Conservation (phyloP, 768 basidiomycete species). For the Gloeophyllum trabeum region DNA sequence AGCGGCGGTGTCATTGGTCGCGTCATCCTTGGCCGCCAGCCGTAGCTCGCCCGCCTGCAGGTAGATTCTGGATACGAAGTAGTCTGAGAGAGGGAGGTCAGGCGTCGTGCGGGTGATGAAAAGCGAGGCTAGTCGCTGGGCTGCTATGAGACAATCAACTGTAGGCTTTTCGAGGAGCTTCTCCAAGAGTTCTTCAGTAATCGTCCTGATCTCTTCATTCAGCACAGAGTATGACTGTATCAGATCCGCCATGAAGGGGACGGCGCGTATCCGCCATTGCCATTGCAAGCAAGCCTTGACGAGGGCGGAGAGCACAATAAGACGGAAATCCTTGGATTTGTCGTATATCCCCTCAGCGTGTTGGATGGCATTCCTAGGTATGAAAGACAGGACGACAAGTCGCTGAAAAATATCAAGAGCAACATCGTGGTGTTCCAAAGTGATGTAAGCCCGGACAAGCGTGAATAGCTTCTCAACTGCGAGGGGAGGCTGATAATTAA, state of each 20-base stretch:
- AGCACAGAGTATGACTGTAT: slow-evolving; percentile 14
- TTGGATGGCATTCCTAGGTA: slow-evolving; percentile 37
- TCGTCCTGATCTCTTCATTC: slow-evolving; percentile 17
- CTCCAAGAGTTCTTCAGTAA: slow-evolving; percentile 34
- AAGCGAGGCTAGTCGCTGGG: background rate
- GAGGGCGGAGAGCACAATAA: slow-evolving; percentile 37
- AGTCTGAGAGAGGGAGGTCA: slow-evolving; percentile 7
- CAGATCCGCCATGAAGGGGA: slow-evolving; percentile 23
- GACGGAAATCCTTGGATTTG: slow-evolving; percentile 26
- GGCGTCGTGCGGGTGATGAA: background rate
- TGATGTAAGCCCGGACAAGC: no score
- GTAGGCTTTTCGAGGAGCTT: slow-evolving; percentile 15
- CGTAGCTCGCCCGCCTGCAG: slow-evolving; percentile 19
- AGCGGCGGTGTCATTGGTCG: no score
- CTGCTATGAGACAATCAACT: background rate
- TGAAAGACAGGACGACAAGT: slow-evolving; percentile 30
- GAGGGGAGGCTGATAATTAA: no score
- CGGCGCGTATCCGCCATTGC: slow-evolving; percentile 36
- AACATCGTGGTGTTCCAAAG: slow-evolving; percentile 18
- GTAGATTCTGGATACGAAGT: slow-evolving; percentile 28
- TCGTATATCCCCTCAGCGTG: slow-evolving; percentile 22
- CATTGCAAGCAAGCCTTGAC: slow-evolving; percentile 42
- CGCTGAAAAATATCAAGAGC: slow-evolving; percentile 37
- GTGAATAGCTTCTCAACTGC: no score
- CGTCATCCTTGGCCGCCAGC: background rate